phyloP scores from a whole-genome alignment of 2,329 filamentous ascomycete genomes.

The Septoria linicola region DNA sequence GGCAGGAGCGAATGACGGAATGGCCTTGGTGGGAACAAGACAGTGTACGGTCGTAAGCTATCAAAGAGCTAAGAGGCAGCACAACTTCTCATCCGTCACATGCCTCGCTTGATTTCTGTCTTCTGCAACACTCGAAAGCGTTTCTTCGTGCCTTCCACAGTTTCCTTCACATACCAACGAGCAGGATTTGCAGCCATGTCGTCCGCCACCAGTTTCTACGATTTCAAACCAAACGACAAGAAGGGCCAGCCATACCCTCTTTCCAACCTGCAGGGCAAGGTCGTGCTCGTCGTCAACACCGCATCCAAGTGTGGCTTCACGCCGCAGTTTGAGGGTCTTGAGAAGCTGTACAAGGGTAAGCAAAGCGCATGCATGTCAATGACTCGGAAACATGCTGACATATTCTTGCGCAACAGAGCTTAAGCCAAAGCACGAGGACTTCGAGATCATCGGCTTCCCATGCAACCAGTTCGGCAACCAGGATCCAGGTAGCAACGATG shows the following conservation, averaged over 20 bases:
- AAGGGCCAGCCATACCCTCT: constrained; percentile 72
- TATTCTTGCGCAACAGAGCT: constrained; percentile 44
- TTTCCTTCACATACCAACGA: constrained; percentile 8
- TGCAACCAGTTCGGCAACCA: constrained; percentile 97
- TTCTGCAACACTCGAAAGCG: constrained; percentile 1
- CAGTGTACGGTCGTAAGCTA: too few relatives aligned
- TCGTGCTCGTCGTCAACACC: constrained; percentile 94
- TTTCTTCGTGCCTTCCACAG: constrained; percentile 7
- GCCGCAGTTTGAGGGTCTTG: constrained; percentile 86
- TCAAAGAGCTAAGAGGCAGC: too few relatives aligned
- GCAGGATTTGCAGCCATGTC: constrained; percentile 53
- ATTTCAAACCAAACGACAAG: constrained; percentile 69
- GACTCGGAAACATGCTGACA: constrained; percentile 5
- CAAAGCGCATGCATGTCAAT: not conserved
- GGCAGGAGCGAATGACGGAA: constrained; percentile 7
- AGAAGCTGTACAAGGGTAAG: constrained; percentile 75
- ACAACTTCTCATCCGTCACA: too few relatives aligned
- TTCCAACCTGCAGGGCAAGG: constrained; percentile 77
- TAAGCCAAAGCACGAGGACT: constrained; percentile 67
- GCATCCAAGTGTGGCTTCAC: constrained; percentile 99
- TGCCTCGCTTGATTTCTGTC: constrained; percentile 4
- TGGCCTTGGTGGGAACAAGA: not conserved
- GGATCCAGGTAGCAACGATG: constrained; percentile 72
- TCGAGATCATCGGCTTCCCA: constrained; percentile 89
- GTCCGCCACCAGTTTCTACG: constrained; percentile 71